A percentile compares a stretch with the other conserved stretches of the same genome.
phyloP scores from a whole-genome alignment of 140 eudicot species.

The Senecio squalidus region DNA sequence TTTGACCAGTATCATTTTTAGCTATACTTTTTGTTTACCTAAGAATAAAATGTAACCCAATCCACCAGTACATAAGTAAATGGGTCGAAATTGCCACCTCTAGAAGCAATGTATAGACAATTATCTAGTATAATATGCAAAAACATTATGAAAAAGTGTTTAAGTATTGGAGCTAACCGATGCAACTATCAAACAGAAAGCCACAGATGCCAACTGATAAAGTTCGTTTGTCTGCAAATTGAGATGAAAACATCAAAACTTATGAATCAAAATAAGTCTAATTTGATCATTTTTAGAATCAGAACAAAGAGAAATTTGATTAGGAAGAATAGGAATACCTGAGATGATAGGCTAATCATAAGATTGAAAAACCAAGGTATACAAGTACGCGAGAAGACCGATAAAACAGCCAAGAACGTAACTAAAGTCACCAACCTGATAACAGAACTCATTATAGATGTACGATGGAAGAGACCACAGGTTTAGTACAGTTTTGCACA shows the following conservation, averaged over 20 bases:
- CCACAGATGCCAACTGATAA: constrained; percentile 92
- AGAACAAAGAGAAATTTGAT: neutral
- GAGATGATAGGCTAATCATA: constrained; percentile 97
- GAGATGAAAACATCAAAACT: constrained; percentile 12
- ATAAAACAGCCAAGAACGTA: constrained; percentile 73
- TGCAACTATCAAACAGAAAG: constrained; percentile 96
- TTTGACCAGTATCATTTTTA: too few species aligned
- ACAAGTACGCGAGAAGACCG: constrained; percentile 69
- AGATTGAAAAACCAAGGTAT: constrained; percentile 95
- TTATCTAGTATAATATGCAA: constrained; percentile 13
- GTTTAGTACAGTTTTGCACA: constrained; percentile 6
- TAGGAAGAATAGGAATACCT: constrained; percentile 37
- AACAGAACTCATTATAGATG: neutral
- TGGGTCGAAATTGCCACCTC: neutral
- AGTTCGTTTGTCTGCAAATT: constrained; percentile 94
- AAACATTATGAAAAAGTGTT: constrained; percentile 21
- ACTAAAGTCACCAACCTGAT: constrained; percentile 93
- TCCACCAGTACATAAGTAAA: neutral
- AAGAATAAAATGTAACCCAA: too few species aligned
- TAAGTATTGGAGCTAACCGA: constrained; percentile 65
- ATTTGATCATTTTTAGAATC: neutral
- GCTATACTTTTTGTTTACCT: too few species aligned
- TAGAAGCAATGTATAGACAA: neutral
- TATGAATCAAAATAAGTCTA: constrained; percentile 1
- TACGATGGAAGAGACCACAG: neutral